Percentiles rank a stretch among this genome's conserved stretches.
phyloP scores from a whole-genome alignment of 768 basidiomycete species.

The Pleurotus salmoneostramineus region DNA sequence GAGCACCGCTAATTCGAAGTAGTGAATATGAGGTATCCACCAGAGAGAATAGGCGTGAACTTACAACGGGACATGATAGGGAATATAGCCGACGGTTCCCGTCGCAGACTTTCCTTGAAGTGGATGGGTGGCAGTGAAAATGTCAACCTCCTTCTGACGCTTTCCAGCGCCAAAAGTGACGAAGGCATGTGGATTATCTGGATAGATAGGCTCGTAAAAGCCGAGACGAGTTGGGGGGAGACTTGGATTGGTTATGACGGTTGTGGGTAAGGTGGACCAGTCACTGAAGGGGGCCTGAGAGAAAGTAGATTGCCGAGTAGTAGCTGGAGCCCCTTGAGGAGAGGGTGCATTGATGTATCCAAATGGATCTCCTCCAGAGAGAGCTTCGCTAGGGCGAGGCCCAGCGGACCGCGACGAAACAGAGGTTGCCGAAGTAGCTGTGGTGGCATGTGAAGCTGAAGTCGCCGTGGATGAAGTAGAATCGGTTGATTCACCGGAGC shows the following conservation, averaged over 20 bases:
- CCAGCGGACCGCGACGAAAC: background rate
- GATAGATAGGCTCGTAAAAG: constrained; percentile 21
- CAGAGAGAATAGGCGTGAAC: constrained; percentile 22
- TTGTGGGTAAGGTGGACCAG: constrained; percentile 19
- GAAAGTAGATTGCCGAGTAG: constrained; percentile 26
- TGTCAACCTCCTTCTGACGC: constrained; percentile 81
- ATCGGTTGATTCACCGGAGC: constrained; percentile 2
- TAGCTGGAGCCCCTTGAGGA: constrained; percentile 24
- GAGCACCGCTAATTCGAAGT: constrained; percentile 53
- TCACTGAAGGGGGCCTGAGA: constrained; percentile 29
- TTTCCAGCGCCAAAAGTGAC: constrained; percentile 87
- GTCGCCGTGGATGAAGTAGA: constrained; percentile 10
- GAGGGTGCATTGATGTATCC: constrained; percentile 43
- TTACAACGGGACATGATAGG: constrained; percentile 81
- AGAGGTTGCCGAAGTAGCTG: constrained; percentile 1
- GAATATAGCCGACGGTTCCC: constrained; percentile 51
- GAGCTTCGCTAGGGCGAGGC: constrained; percentile 8
- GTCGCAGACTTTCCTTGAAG: constrained; percentile 53
- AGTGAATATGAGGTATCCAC: constrained; percentile 6
- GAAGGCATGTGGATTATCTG: constrained; percentile 69
- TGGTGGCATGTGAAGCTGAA: background rate
- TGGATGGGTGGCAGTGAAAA: constrained; percentile 64
- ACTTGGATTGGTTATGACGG: constrained; percentile 20
- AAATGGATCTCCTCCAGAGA: constrained; percentile 48
- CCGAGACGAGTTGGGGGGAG: constrained; percentile 25